These are phyloP conservation scores for Plasmodium coatneyi DNA, from an alignment of 169 alveolate genomes.

Conservation along the genomic window DNA sequence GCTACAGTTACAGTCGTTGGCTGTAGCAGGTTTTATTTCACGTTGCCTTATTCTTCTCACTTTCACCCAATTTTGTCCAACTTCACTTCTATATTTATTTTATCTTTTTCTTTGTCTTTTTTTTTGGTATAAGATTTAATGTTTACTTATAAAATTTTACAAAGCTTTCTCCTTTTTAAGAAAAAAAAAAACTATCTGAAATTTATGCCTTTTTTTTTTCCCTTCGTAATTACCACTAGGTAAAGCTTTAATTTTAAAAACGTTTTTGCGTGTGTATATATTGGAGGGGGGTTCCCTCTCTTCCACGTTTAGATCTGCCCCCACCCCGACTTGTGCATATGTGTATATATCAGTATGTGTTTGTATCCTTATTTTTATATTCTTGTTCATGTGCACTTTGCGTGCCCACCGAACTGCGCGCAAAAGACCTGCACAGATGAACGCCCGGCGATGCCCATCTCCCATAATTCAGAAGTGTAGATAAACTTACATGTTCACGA, in stretches of 20 bases:
- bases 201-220: not conserved
- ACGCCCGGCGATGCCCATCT: not conserved
- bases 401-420: not conserved
- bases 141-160: not conserved
- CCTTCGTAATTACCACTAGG: not conserved
- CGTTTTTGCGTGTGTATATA: not conserved
- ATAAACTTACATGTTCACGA: not conserved
- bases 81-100: not conserved
- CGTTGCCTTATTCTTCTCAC: not conserved
- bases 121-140: constrained; percentile 33
- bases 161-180: not conserved
- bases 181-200: not conserved
- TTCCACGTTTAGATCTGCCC: not conserved
- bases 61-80: not conserved
- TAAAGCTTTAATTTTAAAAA: not conserved
- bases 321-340: not conserved
- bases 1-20: not conserved
- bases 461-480: not conserved
- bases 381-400: not conserved
- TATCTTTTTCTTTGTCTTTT: constrained; percentile 17
- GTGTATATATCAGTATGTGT: not conserved
- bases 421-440: not conserved
- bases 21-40: not conserved
- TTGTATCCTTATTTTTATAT: not conserved
- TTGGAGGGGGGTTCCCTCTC: not conserved